Percentiles rank a stretch among this genome's conserved stretches.
Evolutionary conservation across 73 alveolate genomes (phyloP).

Genomic region (Durusdinium trenchii): DNA sequence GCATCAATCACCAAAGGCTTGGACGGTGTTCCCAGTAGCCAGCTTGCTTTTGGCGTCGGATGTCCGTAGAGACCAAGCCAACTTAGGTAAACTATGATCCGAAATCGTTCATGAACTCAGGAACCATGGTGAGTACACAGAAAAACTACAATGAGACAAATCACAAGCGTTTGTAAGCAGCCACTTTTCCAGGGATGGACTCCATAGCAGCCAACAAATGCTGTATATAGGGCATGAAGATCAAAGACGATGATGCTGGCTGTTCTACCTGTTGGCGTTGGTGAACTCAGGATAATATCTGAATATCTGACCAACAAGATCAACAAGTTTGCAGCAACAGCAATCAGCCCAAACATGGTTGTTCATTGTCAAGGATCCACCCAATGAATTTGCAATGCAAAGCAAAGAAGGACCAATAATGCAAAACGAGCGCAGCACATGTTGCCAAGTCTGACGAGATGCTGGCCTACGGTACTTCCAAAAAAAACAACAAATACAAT

Average conservation of each 20-base stretch:
- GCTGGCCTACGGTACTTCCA: not conserved
- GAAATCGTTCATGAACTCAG: not conserved
- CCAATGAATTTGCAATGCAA: constrained; percentile 13
- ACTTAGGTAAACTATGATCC: not conserved
- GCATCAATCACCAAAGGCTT: not conserved
- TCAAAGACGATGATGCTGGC: not conserved
- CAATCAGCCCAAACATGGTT: not conserved
- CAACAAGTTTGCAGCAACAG: too few relatives aligned
- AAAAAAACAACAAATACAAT: not conserved
- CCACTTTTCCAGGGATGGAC: not conserved
- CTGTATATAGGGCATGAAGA: not conserved
- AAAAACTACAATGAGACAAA: not conserved
- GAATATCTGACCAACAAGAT: too few relatives aligned
- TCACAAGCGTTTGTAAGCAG: not conserved
- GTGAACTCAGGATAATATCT: too few relatives aligned
- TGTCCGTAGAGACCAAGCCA: constrained; percentile 40
- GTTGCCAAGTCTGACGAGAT: constrained; percentile 1
- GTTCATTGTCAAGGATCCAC: not conserved
- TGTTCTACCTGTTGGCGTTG: not conserved
- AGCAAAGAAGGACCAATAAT: not conserved
- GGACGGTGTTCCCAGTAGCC: constrained; percentile 36
- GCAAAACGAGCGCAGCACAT: constrained; percentile 45
- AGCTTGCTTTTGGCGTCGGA: constrained; percentile 26
- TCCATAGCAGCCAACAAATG: not conserved
- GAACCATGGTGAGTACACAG: not conserved